Evolutionary conservation across 2,329 filamentous ascomycete genomes (phyloP).

Genomic region (Fusarium sp.): DNA sequence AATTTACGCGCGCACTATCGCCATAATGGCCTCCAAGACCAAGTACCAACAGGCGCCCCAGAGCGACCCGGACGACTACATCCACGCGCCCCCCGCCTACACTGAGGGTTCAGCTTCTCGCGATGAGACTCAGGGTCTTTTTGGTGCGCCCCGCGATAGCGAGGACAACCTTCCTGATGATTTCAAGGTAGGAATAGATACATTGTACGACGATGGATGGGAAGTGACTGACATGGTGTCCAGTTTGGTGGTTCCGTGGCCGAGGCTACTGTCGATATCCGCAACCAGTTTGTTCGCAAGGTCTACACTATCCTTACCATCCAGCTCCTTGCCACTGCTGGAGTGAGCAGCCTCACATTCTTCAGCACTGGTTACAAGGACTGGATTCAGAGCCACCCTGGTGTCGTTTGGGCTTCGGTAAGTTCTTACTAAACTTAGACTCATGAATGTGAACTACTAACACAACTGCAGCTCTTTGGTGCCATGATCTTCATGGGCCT

Average conservation of each 20-base stretch:
- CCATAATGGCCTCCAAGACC: conserved; percentile 75
- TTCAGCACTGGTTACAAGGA: conserved; percentile 80
- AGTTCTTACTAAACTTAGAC: conserved; percentile 41
- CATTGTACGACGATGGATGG: background rate
- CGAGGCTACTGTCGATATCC: conserved; percentile 93
- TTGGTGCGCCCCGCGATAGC: conserved; percentile 77
- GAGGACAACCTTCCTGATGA: conserved; percentile 95
- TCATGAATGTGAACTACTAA: conserved; percentile 27
- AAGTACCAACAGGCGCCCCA: conserved; percentile 88
- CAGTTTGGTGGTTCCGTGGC: conserved; percentile 93
- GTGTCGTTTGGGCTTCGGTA: conserved; percentile 86
- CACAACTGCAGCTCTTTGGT: conserved; percentile 71
- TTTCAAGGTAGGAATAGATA: conserved; percentile 76
- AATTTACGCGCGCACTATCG: background rate
- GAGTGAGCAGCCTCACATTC: conserved; percentile 86
- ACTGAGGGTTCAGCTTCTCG: conserved; percentile 64
- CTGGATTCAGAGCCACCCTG: conserved; percentile 88
- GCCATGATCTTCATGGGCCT: conserved; percentile 86
- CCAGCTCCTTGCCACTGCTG: conserved; percentile 86
- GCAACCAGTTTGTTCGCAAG: conserved; percentile 96
- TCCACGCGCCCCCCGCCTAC: conserved; percentile 87
- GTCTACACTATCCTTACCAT: conserved; percentile 98
- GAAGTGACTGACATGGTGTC: conserved; percentile 24
- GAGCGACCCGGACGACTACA: conserved; percentile 86
- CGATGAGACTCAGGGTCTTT: conserved; percentile 66